Percentiles rank a stretch among this genome's conserved stretches.
These are phyloP conservation scores for Jatropha multifida DNA, from an alignment of 441 rosid species.

Conservation along the genomic window DNA sequence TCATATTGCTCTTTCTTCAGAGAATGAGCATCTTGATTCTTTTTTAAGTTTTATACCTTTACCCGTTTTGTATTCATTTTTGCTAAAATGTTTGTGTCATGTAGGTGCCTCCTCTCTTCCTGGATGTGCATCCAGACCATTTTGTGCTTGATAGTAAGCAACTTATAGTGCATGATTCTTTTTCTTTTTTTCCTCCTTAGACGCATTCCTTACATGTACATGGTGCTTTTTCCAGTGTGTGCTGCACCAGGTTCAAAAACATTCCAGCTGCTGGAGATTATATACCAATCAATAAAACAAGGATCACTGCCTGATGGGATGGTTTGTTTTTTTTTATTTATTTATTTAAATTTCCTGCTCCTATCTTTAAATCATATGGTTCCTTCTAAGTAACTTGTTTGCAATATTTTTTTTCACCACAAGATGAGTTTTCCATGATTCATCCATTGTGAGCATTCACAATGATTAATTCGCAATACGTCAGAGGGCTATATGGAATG, in stretches of 20 bases:
- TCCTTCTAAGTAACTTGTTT: neutral
- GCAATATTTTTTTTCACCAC: neutral
- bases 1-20: neutral
- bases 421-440: neutral
- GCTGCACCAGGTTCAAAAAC: slow-evolving; percentile 99
- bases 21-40: neutral
- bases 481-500: neutral
- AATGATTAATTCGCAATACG: no score
- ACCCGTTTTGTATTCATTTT: neutral
- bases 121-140: slow-evolving; percentile 80
- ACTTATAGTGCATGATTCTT: slow-evolving; percentile 20
- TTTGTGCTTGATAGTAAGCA: slow-evolving; percentile 87
- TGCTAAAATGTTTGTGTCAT: slow-evolving; percentile 19
- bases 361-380: neutral
- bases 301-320: slow-evolving; percentile 71
- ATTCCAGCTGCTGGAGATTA: slow-evolving; percentile 90
- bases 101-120: slow-evolving; percentile 94
- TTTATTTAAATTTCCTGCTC: neutral
- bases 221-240: slow-evolving; percentile 60
- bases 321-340: slow-evolving; percentile 40
- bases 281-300: slow-evolving; percentile 64
- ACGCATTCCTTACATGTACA: neutral
- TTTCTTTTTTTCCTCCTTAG: neutral
- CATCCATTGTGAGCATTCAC: neutral
- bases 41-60: neutral